Conservation (phyloP, 208 protist species). For the Trypanosomatidae sp. region DNA sequence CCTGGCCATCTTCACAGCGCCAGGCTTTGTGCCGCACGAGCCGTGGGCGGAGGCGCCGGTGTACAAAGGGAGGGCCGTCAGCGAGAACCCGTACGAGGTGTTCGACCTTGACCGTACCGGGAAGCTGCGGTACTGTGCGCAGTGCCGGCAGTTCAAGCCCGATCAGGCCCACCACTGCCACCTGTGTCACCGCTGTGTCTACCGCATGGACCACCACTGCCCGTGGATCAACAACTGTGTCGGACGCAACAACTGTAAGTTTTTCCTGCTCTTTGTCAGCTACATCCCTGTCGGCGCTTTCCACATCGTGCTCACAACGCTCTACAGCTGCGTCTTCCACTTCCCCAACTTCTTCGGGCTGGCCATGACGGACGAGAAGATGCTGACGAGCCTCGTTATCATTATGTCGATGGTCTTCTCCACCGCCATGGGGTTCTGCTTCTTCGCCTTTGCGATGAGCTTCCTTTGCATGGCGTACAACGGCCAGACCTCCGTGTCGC, state of each 20-base stretch:
- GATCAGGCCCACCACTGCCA: conserved; percentile 80
- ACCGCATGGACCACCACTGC: conserved; percentile 87
- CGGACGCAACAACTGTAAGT: conserved; percentile 63
- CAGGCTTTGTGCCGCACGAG: conserved; percentile 53
- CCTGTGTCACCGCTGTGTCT: conserved; percentile 65
- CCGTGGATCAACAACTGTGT: conserved; percentile 91
- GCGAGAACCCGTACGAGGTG: conserved; percentile 65
- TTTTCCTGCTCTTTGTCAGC: conserved; percentile 72
- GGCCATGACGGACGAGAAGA: too few relatives aligned
- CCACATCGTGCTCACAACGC: conserved; percentile 52
- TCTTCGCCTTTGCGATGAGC: conserved; percentile 44
- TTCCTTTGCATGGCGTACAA: conserved; percentile 53
- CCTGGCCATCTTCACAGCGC: conserved; percentile 52
- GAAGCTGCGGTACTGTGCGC: conserved; percentile 69
- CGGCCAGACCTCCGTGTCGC: conserved; percentile 57
- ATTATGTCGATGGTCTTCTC: conserved; percentile 47
- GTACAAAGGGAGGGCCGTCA: conserved; percentile 16
- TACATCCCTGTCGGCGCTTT: conserved; percentile 76
- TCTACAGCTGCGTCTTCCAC: conserved; percentile 52
- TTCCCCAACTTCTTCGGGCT: conserved; percentile 35
- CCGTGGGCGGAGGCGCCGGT: conserved; percentile 45
- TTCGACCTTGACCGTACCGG: conserved; percentile 49
- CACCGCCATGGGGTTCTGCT: conserved; percentile 45
- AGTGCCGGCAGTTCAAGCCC: conserved; percentile 89
- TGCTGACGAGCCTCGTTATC: conserved; percentile 19